These are phyloP conservation scores for Vachellia collinsii DNA, from an alignment of 306 rosid species.

Conservation along the genomic window DNA sequence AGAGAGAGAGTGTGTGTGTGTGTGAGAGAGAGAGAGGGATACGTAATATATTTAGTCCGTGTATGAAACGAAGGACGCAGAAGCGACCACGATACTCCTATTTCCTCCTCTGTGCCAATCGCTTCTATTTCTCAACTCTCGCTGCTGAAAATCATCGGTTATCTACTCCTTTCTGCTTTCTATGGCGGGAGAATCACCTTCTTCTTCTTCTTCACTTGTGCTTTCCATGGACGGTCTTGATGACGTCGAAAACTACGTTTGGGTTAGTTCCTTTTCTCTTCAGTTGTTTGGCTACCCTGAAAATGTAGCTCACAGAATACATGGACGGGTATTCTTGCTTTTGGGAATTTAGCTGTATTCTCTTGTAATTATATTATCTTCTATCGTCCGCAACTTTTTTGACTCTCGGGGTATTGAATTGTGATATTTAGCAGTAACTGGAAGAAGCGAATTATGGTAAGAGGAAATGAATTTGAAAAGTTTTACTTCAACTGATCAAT, in stretches of 20 bases:
- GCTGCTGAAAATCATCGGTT: neutral
- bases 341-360: neutral
- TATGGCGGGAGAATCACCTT: slow-evolving; percentile 43
- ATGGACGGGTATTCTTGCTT: neutral
- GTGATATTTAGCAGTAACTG: neutral
- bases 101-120: neutral
- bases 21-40: neutral
- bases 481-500: slow-evolving; percentile 1
- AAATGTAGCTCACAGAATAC: slow-evolving; percentile 8
- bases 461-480: neutral
- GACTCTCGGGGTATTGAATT: neutral
- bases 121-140: neutral
- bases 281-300: slow-evolving; percentile 2
- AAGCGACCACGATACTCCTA: slow-evolving; percentile 46
- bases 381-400: neutral
- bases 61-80: slow-evolving; percentile 54
- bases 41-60: slow-evolving; percentile 54
- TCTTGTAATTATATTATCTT: neutral
- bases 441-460: neutral
- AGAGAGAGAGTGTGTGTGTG: neutral
- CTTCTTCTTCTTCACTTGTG: slow-evolving; percentile 28
- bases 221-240: slow-evolving; percentile 41
- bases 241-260: slow-evolving; percentile 63
- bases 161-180: neutral
- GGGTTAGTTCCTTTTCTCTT: slow-evolving; percentile 39